A percentile compares a stretch with the other conserved stretches of the same genome.
phyloP scores from a whole-genome alignment of 1,139 yeast species.

The Pichia norvegensis region DNA sequence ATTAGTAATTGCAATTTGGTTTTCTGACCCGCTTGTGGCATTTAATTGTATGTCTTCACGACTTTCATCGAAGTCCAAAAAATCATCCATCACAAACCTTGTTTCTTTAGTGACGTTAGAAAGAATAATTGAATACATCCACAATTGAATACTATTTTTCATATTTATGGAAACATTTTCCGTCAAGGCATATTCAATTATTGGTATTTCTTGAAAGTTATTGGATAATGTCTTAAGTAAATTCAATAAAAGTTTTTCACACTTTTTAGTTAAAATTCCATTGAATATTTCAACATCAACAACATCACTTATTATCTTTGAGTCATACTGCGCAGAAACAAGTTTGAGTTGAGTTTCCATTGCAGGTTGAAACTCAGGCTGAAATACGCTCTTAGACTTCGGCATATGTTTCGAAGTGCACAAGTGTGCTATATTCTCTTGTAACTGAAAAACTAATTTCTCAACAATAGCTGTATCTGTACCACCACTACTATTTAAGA shows the following conservation, averaged over 20 bases:
- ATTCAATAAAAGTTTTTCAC: conserved; percentile 13
- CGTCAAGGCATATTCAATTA: too few relatives aligned
- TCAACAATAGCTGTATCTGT: conserved; percentile 1
- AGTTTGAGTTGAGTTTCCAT: conserved; percentile 16
- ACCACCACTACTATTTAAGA: conserved; percentile 4
- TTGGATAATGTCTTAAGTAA: conserved; percentile 11
- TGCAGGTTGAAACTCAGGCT: not conserved
- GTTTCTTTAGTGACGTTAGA: not conserved
- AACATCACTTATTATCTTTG: conserved; percentile 11
- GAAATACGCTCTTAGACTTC: conserved; percentile 12
- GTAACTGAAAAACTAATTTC: not conserved
- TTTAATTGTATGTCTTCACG: conserved; percentile 5
- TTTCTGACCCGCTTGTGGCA: conserved; percentile 4
- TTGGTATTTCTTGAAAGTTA: not conserved
- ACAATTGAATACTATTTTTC: conserved; percentile 12
- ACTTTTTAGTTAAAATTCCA: conserved; percentile 15
- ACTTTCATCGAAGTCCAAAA: conserved; percentile 24
- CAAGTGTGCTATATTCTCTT: conserved; percentile 4
- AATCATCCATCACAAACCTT: conserved; percentile 18
- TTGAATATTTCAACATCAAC: conserved; percentile 16
- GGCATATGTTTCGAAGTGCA: conserved; percentile 5
- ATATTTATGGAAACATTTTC: not conserved
- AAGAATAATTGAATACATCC: conserved; percentile 17
- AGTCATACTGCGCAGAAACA: conserved; percentile 13
- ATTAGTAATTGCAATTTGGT: not conserved